Evolutionary conservation across 257 asterid genomes (phyloP).

Genomic region (Catharanthus roseus): DNA sequence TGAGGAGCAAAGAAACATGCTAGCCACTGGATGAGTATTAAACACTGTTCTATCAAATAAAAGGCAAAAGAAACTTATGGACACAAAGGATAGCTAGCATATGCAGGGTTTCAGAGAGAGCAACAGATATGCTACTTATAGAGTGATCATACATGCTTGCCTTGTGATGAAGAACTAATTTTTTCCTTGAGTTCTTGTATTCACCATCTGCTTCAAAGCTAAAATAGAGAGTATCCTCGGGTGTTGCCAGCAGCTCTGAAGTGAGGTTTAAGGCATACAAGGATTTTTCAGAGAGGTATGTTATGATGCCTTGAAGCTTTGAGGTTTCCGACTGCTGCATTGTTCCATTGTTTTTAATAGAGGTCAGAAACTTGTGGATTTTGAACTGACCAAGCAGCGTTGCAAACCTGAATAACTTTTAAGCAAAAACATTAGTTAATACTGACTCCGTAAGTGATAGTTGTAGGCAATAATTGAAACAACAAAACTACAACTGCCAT

Average conservation of each 20-base stretch:
- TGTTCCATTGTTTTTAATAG: slow-evolving; percentile 30
- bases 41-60: neutral
- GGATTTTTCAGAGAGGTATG: slow-evolving; percentile 41
- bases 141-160: slow-evolving; percentile 48
- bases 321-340: slow-evolving; percentile 32
- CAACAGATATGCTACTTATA: neutral
- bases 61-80: neutral
- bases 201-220: slow-evolving; percentile 46
- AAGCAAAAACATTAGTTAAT: slow-evolving; percentile 14
- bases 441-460: neutral
- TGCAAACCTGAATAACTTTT: slow-evolving; percentile 48
- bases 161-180: slow-evolving; percentile 81
- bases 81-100: neutral
- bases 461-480: neutral
- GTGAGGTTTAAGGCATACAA: slow-evolving; percentile 58
- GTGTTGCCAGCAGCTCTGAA: slow-evolving; percentile 62
- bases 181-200: slow-evolving; percentile 39
- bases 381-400: slow-evolving; percentile 64
- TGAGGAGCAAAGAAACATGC: neutral
- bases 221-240: slow-evolving; percentile 48
- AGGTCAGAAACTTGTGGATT: slow-evolving; percentile 50
- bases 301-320: slow-evolving; percentile 37
- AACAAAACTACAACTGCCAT: neutral
- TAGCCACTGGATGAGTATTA: too few species aligned
- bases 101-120: neutral